Evolutionary conservation across 2,329 filamentous ascomycete genomes (phyloP), one percentile per base, ranked within the genome.

Genomic region (Trichoderma brevicompactum): DNA sequence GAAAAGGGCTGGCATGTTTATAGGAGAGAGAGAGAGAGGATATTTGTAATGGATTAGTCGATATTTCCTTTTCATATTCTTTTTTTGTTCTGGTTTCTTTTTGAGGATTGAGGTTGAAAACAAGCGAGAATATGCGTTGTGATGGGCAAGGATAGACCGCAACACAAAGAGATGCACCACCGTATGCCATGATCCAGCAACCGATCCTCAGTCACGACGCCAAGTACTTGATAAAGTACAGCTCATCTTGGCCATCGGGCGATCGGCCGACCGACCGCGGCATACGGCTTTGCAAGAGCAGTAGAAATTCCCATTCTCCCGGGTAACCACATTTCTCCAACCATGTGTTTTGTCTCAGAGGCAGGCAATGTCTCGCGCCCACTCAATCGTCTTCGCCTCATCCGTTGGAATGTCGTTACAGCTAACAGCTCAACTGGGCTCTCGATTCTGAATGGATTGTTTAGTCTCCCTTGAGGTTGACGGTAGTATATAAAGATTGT

Each of bases 231-330:
- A 28, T 28, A 28, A 5, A 28, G 5, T 28, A 2, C 2, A 28
- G 23, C 23, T 28, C 23, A 28, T 28, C 2, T 28, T 28, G 2
- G 23, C 2, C 23, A 28, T 28, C 23, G 23, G 23, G 2, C 19
- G 32, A 38, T 59, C 41, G 41, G 55, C 32, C 41, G 55, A 59
- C 38, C 43, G 28, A 34, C 53, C 53, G 53, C n/a, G n/a, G n/a
- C 17, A 7, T 1, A 28, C 23, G 5, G 23, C 23, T 28, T 28
- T 28, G 34, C 7, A 23, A 54, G 36, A 32, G 23, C 5, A 23
- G 12, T 23, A 7, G n/a, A n/a, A n/a, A 9, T 48, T 60, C 7
- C 56, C 56, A 49, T 60, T 60, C 36, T 41, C 58, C 55, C 36
- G 58, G 58, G 15, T 34, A 43, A 43, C 46, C 58, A 34, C 10